These are phyloP conservation scores for Chlorencoelia australis DNA, from an alignment of 2,329 filamentous ascomycete species.

Conservation along the genomic window DNA sequence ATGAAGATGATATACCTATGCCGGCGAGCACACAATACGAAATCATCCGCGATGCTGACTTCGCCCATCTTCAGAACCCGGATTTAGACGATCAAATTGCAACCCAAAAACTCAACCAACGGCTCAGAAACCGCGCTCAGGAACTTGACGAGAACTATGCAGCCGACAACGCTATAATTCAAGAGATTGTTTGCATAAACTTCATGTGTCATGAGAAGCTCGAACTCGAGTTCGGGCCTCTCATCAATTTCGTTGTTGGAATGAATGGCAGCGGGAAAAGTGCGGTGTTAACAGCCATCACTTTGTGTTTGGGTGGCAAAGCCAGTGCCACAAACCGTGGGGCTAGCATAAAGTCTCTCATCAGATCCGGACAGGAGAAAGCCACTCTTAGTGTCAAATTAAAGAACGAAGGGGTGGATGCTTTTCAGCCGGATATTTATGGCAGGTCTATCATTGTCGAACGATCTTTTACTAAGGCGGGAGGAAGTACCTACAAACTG, in stretches of 20 bases:
- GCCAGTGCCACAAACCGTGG: slow-evolving; percentile 88
- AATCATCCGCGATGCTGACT: slow-evolving; percentile 47
- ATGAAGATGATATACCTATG: slow-evolving; percentile 9
- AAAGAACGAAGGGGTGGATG: slow-evolving; percentile 80
- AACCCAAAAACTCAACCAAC: slow-evolving; percentile 48
- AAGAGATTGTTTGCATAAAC: slow-evolving; percentile 77
- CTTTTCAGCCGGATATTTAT: slow-evolving; percentile 74
- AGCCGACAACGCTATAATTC: slow-evolving; percentile 77
- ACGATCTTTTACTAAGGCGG: slow-evolving; percentile 68
- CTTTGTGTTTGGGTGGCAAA: slow-evolving; percentile 89
- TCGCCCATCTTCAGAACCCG: slow-evolving; percentile 44
- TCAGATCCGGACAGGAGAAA: slow-evolving; percentile 77
- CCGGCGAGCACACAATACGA: slow-evolving; percentile 50
- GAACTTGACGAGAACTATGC: slow-evolving; percentile 61
- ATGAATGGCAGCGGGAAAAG: slow-evolving; percentile 98
- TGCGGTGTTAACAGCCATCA: slow-evolving; percentile 85
- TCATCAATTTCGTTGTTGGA: slow-evolving; percentile 97
- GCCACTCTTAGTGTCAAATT: slow-evolving; percentile 72
- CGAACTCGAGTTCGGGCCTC: slow-evolving; percentile 73
- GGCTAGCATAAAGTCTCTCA: slow-evolving; percentile 77
- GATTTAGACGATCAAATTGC: slow-evolving; percentile 52
- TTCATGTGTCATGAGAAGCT: slow-evolving; percentile 93
- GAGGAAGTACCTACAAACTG: slow-evolving; percentile 75
- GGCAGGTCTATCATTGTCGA: slow-evolving; percentile 85
- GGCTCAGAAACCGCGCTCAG: slow-evolving; percentile 36